phyloP scores from a whole-genome alignment of 495 filamentous ascomycete species.

The Articulospora tetracladia region DNA sequence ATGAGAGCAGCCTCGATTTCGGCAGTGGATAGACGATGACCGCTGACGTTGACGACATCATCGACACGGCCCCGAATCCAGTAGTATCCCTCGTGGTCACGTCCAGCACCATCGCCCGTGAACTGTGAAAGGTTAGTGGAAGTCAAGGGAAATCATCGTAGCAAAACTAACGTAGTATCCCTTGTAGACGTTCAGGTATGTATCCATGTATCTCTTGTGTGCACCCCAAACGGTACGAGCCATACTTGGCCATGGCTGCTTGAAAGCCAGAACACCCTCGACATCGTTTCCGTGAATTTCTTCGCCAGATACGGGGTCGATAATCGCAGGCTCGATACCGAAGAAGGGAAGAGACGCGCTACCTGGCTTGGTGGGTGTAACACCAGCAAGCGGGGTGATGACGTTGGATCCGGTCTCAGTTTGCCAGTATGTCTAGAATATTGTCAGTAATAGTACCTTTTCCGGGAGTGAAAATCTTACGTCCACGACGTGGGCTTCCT shows the following conservation, averaged over 20 bases:
- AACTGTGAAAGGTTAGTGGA: conserved; percentile 54
- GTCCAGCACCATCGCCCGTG: conserved; percentile 95
- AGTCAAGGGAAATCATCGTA: neutral
- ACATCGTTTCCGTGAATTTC: conserved; percentile 96
- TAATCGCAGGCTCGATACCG: conserved; percentile 95
- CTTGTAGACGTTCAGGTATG: conserved; percentile 96
- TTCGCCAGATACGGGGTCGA: conserved; percentile 92
- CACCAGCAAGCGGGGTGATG: conserved; percentile 70
- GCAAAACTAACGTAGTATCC: conserved; percentile 82
- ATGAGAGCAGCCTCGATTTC: conserved; percentile 97
- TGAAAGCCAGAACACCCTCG: conserved; percentile 96
- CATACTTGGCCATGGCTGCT: conserved; percentile 99
- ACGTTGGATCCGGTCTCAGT: conserved; percentile 98
- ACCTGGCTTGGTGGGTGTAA: conserved; percentile 77
- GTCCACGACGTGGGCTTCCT: conserved; percentile 90
- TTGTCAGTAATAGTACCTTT: conserved; percentile 1
- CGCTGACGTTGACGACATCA: conserved; percentile 96
- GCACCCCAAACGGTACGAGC: conserved; percentile 97
- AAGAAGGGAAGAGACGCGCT: conserved; percentile 87
- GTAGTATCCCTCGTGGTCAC: conserved; percentile 98
- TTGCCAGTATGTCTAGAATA: conserved; percentile 96
- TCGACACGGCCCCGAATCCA: conserved; percentile 99
- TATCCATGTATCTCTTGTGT: conserved; percentile 98
- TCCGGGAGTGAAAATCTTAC: conserved; percentile 49
- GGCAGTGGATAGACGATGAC: conserved; percentile 92